These are phyloP conservation scores for Talaromyces funiculosus DNA, from an alignment of 2,329 filamentous ascomycete genomes.

Conservation along the genomic window DNA sequence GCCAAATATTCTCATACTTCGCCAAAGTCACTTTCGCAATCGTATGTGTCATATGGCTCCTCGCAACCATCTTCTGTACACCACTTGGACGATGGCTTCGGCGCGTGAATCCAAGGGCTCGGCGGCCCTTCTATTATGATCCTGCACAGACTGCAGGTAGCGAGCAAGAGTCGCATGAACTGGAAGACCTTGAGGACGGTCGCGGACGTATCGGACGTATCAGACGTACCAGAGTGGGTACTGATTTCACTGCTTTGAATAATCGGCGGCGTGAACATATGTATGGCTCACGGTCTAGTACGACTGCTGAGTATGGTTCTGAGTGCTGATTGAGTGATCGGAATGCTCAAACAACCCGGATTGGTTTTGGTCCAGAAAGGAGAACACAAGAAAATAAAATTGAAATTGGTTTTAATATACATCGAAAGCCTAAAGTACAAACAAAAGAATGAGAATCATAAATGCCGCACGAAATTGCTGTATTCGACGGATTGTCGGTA, in stretches of 20 bases:
- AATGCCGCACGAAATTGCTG: neutral
- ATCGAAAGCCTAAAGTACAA: neutral
- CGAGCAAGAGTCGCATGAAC: neutral
- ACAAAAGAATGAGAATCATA: neutral
- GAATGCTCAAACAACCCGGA: neutral
- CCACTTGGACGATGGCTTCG: neutral
- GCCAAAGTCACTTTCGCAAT: neutral
- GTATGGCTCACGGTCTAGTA: neutral
- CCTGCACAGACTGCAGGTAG: neutral
- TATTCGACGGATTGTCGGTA: neutral
- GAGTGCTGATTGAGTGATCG: neutral
- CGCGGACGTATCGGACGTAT: too few relatives aligned
- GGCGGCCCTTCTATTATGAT: neutral
- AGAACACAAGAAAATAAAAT: neutral
- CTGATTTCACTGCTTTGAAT: neutral
- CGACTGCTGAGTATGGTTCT: neutral
- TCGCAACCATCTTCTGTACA: neutral
- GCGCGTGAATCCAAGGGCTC: neutral
- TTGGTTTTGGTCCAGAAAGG: neutral
- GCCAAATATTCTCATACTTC: neutral
- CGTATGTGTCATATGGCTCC: neutral
- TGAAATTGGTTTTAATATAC: slow-evolving; percentile 1
- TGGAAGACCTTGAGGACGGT: too few relatives aligned
- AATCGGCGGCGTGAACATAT: neutral
- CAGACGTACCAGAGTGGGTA: neutral